Percentiles rank a stretch among this genome's conserved stretches.
These are phyloP conservation scores for Nakazawaea laoshanensis DNA, from an alignment of 805 yeast species.

Conservation along the genomic window DNA sequence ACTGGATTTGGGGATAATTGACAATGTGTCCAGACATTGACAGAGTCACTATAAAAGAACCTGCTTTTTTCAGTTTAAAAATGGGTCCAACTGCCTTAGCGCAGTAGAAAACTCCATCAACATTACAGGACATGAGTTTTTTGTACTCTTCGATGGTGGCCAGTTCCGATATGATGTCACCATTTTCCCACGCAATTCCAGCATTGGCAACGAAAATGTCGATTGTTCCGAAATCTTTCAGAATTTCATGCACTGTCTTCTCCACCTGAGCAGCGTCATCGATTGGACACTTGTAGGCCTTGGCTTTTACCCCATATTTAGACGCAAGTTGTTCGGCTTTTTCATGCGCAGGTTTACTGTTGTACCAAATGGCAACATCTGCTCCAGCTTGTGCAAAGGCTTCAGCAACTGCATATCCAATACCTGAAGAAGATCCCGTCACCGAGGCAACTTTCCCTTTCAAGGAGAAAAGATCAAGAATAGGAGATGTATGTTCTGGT, in stretches of 20 bases:
- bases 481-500: slow-evolving; percentile 44
- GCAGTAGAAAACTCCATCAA: slow-evolving; percentile 75
- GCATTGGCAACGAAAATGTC: slow-evolving; percentile 88
- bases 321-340: slow-evolving; percentile 47
- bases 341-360: slow-evolving; percentile 53
- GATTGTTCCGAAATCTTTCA: slow-evolving; percentile 66
- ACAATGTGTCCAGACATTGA: slow-evolving; percentile 87
- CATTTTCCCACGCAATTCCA: slow-evolving; percentile 76
- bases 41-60: slow-evolving; percentile 78
- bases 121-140: slow-evolving; percentile 63
- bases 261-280: slow-evolving; percentile 42
- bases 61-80: slow-evolving; percentile 65
- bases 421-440: slow-evolving; percentile 82
- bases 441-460: slow-evolving; percentile 81
- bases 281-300: slow-evolving; percentile 59
- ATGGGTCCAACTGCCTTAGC: slow-evolving; percentile 66
- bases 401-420: slow-evolving; percentile 74
- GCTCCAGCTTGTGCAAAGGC: slow-evolving; percentile 87
- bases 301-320: slow-evolving; percentile 51
- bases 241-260: slow-evolving; percentile 38
- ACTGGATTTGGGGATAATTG: slow-evolving; percentile 81
- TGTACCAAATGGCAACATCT: slow-evolving; percentile 65
- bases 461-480: slow-evolving; percentile 60
- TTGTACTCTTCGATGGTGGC: slow-evolving; percentile 57
- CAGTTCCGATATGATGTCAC: slow-evolving; percentile 39